A percentile compares a stretch with the other conserved stretches of the same genome.
These are phyloP conservation scores for Oryza nivara DNA, from an alignment of 176 grass and related monocot species.

Conservation along the genomic window DNA sequence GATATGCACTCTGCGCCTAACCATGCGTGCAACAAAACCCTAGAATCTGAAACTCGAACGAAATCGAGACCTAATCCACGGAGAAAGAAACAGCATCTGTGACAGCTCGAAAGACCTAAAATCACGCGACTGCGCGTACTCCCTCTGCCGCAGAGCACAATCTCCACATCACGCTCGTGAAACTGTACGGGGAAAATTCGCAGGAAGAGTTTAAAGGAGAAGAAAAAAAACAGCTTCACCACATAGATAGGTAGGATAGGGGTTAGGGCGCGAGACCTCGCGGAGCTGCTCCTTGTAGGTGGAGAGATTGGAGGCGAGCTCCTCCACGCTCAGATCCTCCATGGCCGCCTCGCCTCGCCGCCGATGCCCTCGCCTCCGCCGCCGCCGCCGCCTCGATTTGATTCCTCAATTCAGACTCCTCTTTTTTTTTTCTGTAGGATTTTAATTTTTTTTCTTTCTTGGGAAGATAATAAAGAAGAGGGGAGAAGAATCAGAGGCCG, in stretches of 20 bases:
- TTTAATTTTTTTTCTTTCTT: background rate
- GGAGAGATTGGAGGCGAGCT: constrained; percentile 88
- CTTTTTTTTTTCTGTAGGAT: background rate
- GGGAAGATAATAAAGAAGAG: background rate
- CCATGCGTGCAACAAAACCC: constrained; percentile 33
- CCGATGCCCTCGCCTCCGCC: background rate
- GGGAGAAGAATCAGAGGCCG: background rate
- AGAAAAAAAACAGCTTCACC: background rate
- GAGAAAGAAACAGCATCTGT: background rate
- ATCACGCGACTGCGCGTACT: background rate
- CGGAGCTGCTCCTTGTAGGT: constrained; percentile 92
- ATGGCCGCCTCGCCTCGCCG: constrained; percentile 37
- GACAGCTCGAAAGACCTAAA: background rate
- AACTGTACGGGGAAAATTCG: background rate
- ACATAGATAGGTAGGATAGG: background rate
- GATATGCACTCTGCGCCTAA: background rate
- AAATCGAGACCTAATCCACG: constrained; percentile 26
- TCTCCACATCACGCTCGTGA: background rate
- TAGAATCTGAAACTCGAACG: background rate
- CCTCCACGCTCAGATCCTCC: constrained; percentile 89
- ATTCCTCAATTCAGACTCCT: constrained; percentile 11
- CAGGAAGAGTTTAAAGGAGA: too few relatives aligned
- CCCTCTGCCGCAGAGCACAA: background rate
- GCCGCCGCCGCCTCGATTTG: background rate
- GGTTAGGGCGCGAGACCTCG: constrained; percentile 49